Evolutionary conservation across 495 filamentous ascomycete species (phyloP).

Genomic region (Collariella sp.): DNA sequence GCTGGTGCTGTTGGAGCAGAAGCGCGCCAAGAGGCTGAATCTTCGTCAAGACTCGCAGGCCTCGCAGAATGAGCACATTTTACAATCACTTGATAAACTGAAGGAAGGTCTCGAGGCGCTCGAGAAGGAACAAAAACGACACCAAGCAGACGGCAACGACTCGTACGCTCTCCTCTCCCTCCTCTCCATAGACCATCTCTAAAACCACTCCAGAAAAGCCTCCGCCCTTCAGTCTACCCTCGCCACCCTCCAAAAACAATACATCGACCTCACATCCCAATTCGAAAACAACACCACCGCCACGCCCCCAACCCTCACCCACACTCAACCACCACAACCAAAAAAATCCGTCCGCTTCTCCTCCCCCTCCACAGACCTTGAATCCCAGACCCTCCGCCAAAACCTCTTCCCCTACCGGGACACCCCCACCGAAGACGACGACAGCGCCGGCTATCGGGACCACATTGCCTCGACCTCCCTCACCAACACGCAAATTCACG

Average conservation of each 20-base stretch:
- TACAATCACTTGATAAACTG: conserved; percentile 76
- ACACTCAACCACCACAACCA: conserved; percentile 41
- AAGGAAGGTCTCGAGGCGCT: conserved; percentile 72
- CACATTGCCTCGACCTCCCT: conserved; percentile 30
- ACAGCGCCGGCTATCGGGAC: conserved; percentile 49
- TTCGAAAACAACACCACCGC: conserved; percentile 52
- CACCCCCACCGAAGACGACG: conserved; percentile 30
- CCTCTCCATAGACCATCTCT: neutral
- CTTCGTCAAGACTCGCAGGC: conserved; percentile 72
- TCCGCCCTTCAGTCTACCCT: conserved; percentile 41
- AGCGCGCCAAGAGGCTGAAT: conserved; percentile 80
- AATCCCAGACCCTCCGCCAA: conserved; percentile 27
- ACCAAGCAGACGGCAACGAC: conserved; percentile 54
- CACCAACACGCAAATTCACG: conserved; percentile 79
- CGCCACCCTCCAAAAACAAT: conserved; percentile 47
- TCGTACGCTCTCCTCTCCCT: conserved; percentile 28
- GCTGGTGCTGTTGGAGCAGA: conserved; percentile 73
- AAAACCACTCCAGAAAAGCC: conserved; percentile 32
- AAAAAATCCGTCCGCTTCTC: conserved; percentile 82
- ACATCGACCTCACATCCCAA: conserved; percentile 49
- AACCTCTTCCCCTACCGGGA: conserved; percentile 59
- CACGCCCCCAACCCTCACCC: conserved; percentile 42
- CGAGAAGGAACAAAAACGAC: conserved; percentile 54
- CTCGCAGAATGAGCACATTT: conserved; percentile 82
- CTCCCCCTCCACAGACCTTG: conserved; percentile 36